These are phyloP conservation scores for Penicillium salamii DNA, from an alignment of 495 filamentous ascomycete genomes.

Conservation along the genomic window DNA sequence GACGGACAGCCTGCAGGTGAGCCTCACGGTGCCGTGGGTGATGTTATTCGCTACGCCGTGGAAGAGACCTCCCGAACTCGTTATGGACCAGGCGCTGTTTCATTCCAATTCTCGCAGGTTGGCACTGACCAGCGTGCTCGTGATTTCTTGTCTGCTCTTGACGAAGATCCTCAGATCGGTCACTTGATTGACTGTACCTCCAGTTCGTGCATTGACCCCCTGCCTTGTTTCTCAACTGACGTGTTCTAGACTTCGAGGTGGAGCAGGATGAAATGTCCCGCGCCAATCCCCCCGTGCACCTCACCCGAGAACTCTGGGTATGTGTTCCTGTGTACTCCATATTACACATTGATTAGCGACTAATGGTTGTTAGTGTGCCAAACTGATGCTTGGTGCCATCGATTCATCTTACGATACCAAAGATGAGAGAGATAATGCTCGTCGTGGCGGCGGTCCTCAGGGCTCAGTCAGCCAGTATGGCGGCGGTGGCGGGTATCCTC, in stretches of 20 bases:
- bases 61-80: conserved; percentile 42
- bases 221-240: conserved; percentile 12
- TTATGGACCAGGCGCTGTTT: conserved; percentile 52
- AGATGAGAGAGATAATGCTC: conserved; percentile 51
- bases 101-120: conserved; percentile 74
- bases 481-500: background rate
- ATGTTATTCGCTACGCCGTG: conserved; percentile 49
- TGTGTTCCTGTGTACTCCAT: conserved; percentile 8
- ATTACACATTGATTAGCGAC: background rate
- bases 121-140: conserved; percentile 65
- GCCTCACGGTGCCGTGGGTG: conserved; percentile 43
- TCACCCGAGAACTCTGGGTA: conserved; percentile 68
- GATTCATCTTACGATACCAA: conserved; percentile 64
- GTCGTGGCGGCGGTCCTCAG: conserved; percentile 16
- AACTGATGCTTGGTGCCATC: conserved; percentile 69
- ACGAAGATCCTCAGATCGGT: conserved; percentile 62
- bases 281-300: conserved; percentile 50
- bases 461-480: background rate
- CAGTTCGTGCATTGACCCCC: conserved; percentile 48
- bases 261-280: conserved; percentile 63
- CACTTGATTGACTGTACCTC: conserved; percentile 68
- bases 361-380: conserved; percentile 48
- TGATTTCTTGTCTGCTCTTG: conserved; percentile 60
- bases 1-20: conserved; percentile 65
- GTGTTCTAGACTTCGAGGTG: conserved; percentile 57